Base-by-base conservation (phyloP, 2,329 filamentous ascomycete species). In the Corniculantispora saksenae region DNA sequence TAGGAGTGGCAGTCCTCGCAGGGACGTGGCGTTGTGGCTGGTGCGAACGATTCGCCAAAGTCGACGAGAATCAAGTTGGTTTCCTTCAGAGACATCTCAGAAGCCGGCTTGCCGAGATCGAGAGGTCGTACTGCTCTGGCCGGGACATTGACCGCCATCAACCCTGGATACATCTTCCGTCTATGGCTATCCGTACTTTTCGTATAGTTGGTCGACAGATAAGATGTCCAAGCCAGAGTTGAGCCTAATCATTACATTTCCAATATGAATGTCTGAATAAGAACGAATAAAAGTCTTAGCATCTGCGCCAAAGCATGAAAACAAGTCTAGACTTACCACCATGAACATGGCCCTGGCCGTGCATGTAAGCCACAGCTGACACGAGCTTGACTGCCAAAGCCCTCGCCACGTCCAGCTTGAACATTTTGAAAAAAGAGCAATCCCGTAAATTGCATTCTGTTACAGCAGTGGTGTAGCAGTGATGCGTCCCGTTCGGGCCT, bases 31-130 rank as follows among this genome's bases (percentile, higher is more conserved):
- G 72, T 67, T 25, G 55, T 66, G 19, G 54, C 65, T 21, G 73
- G 71, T 1, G 68, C 38, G 65, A 76, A 77, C 6, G 74, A 68
- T 56, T 76, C 73, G 15, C 75, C 75, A 69, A 77, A 78, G 67
- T 79, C 76, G 66, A 67, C 69, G 1, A 79, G 73, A 58, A 78
- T 63, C 0, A 74, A 45, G 5, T 67, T 66, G 1, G 72, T 67
- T 15, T 79, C 77, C 1, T 67, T 66, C 25, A 76, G 32, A 10
- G 67, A 66, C 53, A 76, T 72, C 0, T 74, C 63, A 50, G 74
- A 66, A 8, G 72, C 72, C 6, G 68, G 45, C 66, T 75, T 74
- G 2, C 72, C 74, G 25, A 78, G 69, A 45, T 62, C 53, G 3
- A 70, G 56, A 19, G 68, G 66, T n/a, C 64, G 25, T 1, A 68